Percentiles rank a stretch among this genome's conserved stretches.
These are phyloP conservation scores for Jimgerdemannia flammicorona DNA, from an alignment of 192 early-diverging fungal species.

Conservation along the genomic window DNA sequence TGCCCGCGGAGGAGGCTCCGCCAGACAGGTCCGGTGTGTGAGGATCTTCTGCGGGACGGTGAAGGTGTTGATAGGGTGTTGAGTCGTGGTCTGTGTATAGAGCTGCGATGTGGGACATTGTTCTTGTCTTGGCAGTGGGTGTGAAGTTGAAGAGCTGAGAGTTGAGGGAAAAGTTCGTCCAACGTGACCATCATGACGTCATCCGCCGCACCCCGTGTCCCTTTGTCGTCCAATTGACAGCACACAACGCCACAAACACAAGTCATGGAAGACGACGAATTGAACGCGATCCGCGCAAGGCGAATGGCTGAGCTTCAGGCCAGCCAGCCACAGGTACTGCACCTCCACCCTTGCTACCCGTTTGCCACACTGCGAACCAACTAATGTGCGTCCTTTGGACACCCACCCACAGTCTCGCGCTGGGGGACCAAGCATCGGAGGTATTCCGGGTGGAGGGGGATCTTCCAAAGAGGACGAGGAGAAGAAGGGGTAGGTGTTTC, in stretches of 20 bases:
- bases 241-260: neutral
- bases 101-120: constrained; percentile 1
- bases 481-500: constrained; percentile 53
- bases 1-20: too few species aligned
- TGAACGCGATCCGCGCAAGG: constrained; percentile 69
- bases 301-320: constrained; percentile 58
- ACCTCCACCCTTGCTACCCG: constrained; percentile 8
- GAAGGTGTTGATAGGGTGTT: neutral
- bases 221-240: too few species aligned
- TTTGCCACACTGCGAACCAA: neutral
- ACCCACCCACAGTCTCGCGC: neutral
- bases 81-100: neutral
- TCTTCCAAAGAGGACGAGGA: constrained; percentile 61
- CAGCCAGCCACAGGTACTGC: constrained; percentile 13
- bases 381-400: constrained; percentile 23
- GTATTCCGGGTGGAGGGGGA: constrained; percentile 42
- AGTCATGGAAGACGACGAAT: constrained; percentile 75
- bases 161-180: too few species aligned
- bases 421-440: constrained; percentile 4
- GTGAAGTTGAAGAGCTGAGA: too few species aligned
- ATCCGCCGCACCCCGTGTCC: neutral
- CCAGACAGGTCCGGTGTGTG: neutral
- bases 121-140: neutral
- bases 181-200: neutral
- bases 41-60: neutral